These are phyloP conservation scores for Blastobotrys illinoisensis DNA, from an alignment of 1,139 yeast genomes.

Conservation along the genomic window DNA sequence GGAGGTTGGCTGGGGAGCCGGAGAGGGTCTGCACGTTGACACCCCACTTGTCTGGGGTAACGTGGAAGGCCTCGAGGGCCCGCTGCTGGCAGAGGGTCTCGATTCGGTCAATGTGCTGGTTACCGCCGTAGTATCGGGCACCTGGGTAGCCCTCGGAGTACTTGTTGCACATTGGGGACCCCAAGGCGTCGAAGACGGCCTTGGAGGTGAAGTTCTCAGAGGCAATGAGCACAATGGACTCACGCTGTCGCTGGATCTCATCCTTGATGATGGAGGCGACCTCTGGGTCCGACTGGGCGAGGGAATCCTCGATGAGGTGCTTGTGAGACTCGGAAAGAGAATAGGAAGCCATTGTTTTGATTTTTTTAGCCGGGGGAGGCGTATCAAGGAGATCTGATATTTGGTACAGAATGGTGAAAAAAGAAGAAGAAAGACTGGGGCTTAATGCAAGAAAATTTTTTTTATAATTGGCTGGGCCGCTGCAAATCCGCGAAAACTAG, in stretches of 20 bases:
- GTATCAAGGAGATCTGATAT: constrained; percentile 1
- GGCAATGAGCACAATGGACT: constrained; percentile 86
- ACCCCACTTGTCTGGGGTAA: constrained; percentile 83
- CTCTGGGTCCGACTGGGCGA: constrained; percentile 69
- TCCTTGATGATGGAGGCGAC: constrained; percentile 67
- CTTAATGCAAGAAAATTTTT: not conserved
- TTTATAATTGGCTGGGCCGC: not conserved
- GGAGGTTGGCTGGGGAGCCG: constrained; percentile 94
- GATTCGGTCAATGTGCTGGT: constrained; percentile 86
- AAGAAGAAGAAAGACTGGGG: not conserved
- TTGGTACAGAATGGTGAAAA: constrained; percentile 1
- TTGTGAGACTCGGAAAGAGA: constrained; percentile 31
- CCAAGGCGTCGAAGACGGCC: constrained; percentile 89
- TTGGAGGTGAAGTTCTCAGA: constrained; percentile 93
- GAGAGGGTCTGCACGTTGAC: constrained; percentile 92
- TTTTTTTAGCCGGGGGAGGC: constrained; percentile 3
- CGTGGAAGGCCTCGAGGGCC: constrained; percentile 78
- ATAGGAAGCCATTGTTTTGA: constrained; percentile 26
- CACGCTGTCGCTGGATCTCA: constrained; percentile 80
- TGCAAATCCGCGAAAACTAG: not conserved
- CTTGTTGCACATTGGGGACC: constrained; percentile 96
- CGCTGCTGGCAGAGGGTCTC: constrained; percentile 86
- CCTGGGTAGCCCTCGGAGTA: constrained; percentile 99
- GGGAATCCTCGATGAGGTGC: constrained; percentile 29
- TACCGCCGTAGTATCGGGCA: constrained; percentile 96